Evolutionary conservation across 208 protist species (phyloP), one percentile per base, ranked within the genome.

Genomic region (Wallacemonas sp.): DNA sequence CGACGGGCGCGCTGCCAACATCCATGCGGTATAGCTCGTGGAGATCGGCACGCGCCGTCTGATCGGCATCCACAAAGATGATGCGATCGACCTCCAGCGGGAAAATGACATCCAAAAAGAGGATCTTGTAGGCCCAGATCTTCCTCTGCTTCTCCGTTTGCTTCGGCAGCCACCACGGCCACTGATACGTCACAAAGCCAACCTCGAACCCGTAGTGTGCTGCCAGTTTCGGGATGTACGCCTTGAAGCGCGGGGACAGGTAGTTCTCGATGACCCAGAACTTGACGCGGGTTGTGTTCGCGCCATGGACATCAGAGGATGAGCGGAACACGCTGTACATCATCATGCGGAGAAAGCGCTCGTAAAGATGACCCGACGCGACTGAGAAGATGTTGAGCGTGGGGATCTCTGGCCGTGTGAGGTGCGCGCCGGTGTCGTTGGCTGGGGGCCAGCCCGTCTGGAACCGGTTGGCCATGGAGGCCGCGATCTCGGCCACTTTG

Each of bases 41-140:
- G 23, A 95, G 75, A 56, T 96, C 88, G 1, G 80, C 64, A 23
- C 74, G 74, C 5, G 69, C 76, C 6, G 97, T 98, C 80, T 99
- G 99, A 73, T 99, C 98, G 0, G 98, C 95, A 68, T 99, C 98
- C 6, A 99, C 96, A 67, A 99, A 99, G 70, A 99, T 98, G 55
- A 99, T 76, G 47, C 95, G 85, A 12, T 99, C 86, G 0, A 99
- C 85, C 43, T 96, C 76, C 11, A 96, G 74, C 5, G 99, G 99
- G 70, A 99, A 99, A 6, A 99, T 66, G 2, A 99, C 98, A 79
- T 99, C 99, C 1, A 99, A 81, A 84, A 99, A 99, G 6, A 99
- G 85, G 55, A 99, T 98, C 80, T 99, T 99, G 85, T 99, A 98
- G 16, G 83, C 98, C 99, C 98, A 99, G 68, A 99, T 99, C 14